These are phyloP conservation scores for Capronia americana DNA, from an alignment of 2,329 filamentous ascomycete genomes.

Conservation along the genomic window DNA sequence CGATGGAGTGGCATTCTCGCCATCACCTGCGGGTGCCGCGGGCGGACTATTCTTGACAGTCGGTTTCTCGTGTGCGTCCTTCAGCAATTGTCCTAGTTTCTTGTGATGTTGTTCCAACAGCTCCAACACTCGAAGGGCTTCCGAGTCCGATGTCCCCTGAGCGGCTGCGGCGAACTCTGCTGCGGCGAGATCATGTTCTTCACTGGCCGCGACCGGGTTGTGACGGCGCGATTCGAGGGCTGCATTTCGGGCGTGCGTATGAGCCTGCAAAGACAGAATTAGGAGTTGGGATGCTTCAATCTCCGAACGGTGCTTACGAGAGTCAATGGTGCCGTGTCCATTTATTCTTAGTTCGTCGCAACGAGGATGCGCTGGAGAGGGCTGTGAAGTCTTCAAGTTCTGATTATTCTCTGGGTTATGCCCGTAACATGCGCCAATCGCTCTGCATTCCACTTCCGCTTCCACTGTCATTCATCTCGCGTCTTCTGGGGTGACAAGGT, in stretches of 20 bases:
- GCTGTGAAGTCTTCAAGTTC: neutral
- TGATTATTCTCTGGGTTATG: neutral
- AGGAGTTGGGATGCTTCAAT: slow-evolving; percentile 22
- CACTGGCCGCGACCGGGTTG: slow-evolving; percentile 80
- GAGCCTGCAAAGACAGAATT: slow-evolving; percentile 64
- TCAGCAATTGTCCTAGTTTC: slow-evolving; percentile 80
- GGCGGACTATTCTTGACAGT: slow-evolving; percentile 7
- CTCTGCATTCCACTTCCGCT: neutral
- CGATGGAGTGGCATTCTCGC: slow-evolving; percentile 6
- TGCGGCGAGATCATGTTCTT: slow-evolving; percentile 86
- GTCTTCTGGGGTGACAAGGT: neutral
- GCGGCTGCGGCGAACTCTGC: slow-evolving; percentile 86
- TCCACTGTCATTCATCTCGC: neutral
- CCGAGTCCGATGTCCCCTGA: slow-evolving; percentile 69
- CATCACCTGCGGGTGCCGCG: slow-evolving; percentile 1
- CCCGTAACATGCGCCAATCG: neutral
- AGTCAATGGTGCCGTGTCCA: slow-evolving; percentile 74
- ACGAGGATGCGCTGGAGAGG: slow-evolving; percentile 6
- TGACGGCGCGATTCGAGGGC: slow-evolving; percentile 71
- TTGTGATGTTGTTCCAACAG: slow-evolving; percentile 89
- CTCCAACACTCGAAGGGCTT: slow-evolving; percentile 82
- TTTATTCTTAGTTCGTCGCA: slow-evolving; percentile 44
- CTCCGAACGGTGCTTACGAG: slow-evolving; percentile 56
- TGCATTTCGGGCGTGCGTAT: slow-evolving; percentile 86
- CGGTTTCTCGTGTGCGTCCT: slow-evolving; percentile 67